These are phyloP conservation scores for Acidomyces sp. DNA, from an alignment of 495 filamentous ascomycete genomes.

Conservation along the genomic window DNA sequence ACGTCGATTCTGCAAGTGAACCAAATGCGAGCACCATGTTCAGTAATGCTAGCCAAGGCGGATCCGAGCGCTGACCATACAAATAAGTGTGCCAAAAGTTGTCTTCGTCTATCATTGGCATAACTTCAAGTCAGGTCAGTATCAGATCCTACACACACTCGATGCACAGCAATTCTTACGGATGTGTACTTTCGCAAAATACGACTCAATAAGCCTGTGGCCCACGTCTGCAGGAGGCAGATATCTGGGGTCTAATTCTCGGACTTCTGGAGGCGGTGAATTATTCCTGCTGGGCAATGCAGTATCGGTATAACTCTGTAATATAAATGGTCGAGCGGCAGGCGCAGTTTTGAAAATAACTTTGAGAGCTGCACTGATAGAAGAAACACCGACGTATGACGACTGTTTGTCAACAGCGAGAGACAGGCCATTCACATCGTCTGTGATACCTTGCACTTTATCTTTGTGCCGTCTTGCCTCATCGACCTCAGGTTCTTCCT, in stretches of 20 bases:
- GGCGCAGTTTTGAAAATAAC: constrained; percentile 70
- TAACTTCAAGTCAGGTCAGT: no score
- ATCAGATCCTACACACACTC: no score
- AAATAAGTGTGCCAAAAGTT: constrained; percentile 61
- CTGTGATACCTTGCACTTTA: constrained; percentile 51
- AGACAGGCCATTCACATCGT: constrained; percentile 73
- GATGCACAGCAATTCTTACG: no score
- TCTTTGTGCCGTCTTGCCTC: constrained; percentile 23
- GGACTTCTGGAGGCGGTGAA: constrained; percentile 24
- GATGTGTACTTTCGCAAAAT: constrained; percentile 63
- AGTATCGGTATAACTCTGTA: constrained; percentile 29
- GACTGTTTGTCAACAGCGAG: constrained; percentile 56
- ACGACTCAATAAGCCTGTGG: constrained; percentile 53
- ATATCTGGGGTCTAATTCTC: constrained; percentile 20
- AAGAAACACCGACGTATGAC: constrained; percentile 72
- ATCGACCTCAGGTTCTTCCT: constrained; percentile 25
- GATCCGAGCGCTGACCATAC: constrained; percentile 51
- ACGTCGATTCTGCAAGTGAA: constrained; percentile 55
- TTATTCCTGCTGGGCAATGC: constrained; percentile 23
- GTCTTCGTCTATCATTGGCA: constrained; percentile 65
- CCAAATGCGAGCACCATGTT: constrained; percentile 76
- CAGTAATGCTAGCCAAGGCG: constrained; percentile 60
- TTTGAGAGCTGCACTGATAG: constrained; percentile 66
- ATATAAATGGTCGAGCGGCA: constrained; percentile 44
- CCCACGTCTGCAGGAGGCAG: constrained; percentile 28